Evolutionary conservation across 108 stramenopile species (phyloP), one percentile per base, ranked within the genome.

Genomic region (Seminavis robusta): DNA sequence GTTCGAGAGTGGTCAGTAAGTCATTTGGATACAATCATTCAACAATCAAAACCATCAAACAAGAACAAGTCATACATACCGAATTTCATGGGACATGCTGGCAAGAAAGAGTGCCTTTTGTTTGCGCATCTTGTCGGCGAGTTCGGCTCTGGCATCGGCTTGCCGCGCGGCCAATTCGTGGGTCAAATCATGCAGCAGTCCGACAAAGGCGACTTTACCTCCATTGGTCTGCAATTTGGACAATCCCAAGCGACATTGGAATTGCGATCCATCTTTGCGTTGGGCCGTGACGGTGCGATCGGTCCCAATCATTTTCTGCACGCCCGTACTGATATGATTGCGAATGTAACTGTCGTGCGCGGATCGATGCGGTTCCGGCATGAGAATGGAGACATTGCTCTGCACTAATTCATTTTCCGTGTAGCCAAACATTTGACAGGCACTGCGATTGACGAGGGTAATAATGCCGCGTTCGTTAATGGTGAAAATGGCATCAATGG

Each of bases 401-500:
- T 56, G 56, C 1, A 70, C 1, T 19, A 70, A 49, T 37, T 70
- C 69, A 10, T 65, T 52, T 28, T 51, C 17, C 29, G 57, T 38
- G 58, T 58, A 71, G 24, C 69, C 69, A 71, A 71, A 53, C 8
- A 60, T 41, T 39, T 39, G 34, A 0, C 20, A 52, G 5, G 64
- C 55, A 3, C 33, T 39, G 17, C 37, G 39, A 50, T 71, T 71
- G 1, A 66, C 69, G 29, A 49, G 38, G 39, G 65, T 51, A 30
- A 71, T 66, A 3, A 65, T 66, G n/a, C 69, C 40, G 17, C 60
- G 36, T 1, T 66, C 52, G 31, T 58, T 71, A 17, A 71, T 71
- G 11, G 66, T 59, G 53, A 76, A 71, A 33, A 76, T 50, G 29
- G 66, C 67, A 47, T 73, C 62, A 31, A 77, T 53, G n/a, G 66